Conservation (phyloP, 768 basidiomycete species). For the Imleria badia region DNA sequence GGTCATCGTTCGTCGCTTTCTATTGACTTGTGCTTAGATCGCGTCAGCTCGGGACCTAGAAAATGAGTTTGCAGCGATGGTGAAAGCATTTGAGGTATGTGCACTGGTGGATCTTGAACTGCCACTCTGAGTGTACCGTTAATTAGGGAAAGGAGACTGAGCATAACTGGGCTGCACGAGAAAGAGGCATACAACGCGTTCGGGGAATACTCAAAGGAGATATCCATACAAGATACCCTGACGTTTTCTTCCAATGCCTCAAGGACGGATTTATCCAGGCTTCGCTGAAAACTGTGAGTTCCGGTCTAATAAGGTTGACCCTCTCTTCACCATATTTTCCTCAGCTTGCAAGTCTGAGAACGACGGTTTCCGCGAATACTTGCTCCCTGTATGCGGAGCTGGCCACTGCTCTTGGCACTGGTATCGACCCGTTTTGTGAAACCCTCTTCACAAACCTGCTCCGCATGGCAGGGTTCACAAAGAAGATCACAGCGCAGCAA, state of each 20-base stretch:
- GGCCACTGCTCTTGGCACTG: constrained; percentile 57
- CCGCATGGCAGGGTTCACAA: constrained; percentile 87
- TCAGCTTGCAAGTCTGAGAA: constrained; percentile 85
- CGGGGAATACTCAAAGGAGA: constrained; percentile 91
- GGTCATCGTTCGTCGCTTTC: background rate
- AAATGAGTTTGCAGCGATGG: constrained; percentile 78
- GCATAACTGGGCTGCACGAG: constrained; percentile 89
- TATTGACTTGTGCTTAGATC: constrained; percentile 47
- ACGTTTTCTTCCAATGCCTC: constrained; percentile 71
- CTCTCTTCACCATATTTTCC: background rate
- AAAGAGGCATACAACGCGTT: constrained; percentile 72
- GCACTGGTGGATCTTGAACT: background rate
- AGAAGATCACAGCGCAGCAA: constrained; percentile 86
- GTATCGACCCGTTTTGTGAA: constrained; percentile 82
- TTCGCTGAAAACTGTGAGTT: constrained; percentile 79
- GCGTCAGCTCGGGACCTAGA: constrained; percentile 85
- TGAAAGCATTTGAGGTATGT: constrained; percentile 74
- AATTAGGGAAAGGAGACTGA: constrained; percentile 94
- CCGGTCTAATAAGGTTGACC: background rate
- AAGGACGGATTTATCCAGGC: constrained; percentile 79
- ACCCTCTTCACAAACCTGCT: constrained; percentile 71
- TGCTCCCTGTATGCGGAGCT: constrained; percentile 78
- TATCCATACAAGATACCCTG: constrained; percentile 69
- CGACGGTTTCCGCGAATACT: constrained; percentile 82
- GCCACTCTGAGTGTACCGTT: background rate